phyloP scores from a whole-genome alignment of 805 yeast genomes.

The Tetrapisispora pingtungensis region DNA sequence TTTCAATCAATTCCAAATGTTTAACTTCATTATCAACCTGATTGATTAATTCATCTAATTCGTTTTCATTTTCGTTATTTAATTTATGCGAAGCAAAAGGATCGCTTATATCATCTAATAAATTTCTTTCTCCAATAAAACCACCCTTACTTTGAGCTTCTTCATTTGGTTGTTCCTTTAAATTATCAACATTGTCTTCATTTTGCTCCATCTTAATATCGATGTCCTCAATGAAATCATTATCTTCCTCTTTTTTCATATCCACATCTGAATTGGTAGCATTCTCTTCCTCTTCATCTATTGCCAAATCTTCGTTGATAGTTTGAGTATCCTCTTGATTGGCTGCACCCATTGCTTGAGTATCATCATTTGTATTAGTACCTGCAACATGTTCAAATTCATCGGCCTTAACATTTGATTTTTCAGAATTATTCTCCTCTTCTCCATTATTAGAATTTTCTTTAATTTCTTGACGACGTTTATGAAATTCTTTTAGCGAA shows the following conservation, averaged over 20 bases:
- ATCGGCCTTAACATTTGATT: conserved; percentile 60
- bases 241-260: conserved; percentile 28
- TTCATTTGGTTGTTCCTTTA: conserved; percentile 19
- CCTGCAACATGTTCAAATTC: conserved; percentile 80
- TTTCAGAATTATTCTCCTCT: conserved; percentile 35
- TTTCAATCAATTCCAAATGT: conserved; percentile 18
- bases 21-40: conserved; percentile 28
- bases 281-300: conserved; percentile 52
- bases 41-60: conserved; percentile 25
- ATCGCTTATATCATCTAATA: conserved; percentile 12
- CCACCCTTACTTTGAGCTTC: conserved; percentile 36
- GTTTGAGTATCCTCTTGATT: conserved; percentile 67
- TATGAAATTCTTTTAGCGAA: conserved; percentile 81
- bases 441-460: conserved; percentile 49
- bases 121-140: conserved; percentile 40
- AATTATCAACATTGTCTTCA: conserved; percentile 10
- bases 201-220: conserved; percentile 25
- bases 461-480: conserved; percentile 78
- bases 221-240: conserved; percentile 23
- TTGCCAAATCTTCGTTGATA: conserved; percentile 70
- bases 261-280: conserved; percentile 18
- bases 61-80: conserved; percentile 17
- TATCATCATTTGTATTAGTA: conserved; percentile 64
- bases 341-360: conserved; percentile 92
- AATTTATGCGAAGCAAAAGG: conserved; percentile 36